phyloP scores from a whole-genome alignment of 192 early-diverging fungal genomes.

The Funneliformis geosporum region DNA sequence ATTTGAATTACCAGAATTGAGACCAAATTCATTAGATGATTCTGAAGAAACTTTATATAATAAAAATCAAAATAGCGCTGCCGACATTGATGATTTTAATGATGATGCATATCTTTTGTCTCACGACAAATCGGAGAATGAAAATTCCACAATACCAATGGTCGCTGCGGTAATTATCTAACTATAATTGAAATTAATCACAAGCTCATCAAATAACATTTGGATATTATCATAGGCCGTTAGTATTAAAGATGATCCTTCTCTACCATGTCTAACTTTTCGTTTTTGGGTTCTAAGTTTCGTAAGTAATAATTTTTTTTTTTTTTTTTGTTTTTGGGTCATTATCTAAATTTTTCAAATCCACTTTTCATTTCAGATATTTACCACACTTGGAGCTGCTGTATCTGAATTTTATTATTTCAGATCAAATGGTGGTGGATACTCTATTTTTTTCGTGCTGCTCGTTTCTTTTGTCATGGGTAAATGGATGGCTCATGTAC shows the following conservation, averaged over 20 bases:
- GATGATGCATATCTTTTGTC: neutral
- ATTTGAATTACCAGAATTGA: neutral
- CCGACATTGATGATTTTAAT: neutral
- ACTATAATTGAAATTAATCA: neutral
- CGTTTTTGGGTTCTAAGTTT: slow-evolving; percentile 52
- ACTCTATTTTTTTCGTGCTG: slow-evolving; percentile 37
- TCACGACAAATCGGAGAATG: neutral
- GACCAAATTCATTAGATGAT: neutral
- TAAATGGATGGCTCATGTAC: slow-evolving; percentile 29
- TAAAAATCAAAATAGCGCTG: neutral
- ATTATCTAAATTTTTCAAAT: neutral
- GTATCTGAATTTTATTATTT: slow-evolving; percentile 39
- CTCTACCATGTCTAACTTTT: slow-evolving; percentile 49
- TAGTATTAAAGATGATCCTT: slow-evolving; percentile 45
- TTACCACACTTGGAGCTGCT: slow-evolving; percentile 34
- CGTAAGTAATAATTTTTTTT: neutral
- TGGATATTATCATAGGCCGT: slow-evolving; percentile 29
- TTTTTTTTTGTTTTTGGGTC: no score
- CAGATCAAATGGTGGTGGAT: slow-evolving; percentile 27
- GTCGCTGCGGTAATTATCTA: slow-evolving; percentile 2
- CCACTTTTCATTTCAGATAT: slow-evolving; percentile 29
- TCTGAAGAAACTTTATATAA: neutral
- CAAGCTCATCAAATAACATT: neutral
- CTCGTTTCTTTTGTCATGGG: slow-evolving; percentile 42
- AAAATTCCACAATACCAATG: neutral